Conservation (phyloP, 805 yeast genomes). For the Nakazawaea sp. region DNA sequence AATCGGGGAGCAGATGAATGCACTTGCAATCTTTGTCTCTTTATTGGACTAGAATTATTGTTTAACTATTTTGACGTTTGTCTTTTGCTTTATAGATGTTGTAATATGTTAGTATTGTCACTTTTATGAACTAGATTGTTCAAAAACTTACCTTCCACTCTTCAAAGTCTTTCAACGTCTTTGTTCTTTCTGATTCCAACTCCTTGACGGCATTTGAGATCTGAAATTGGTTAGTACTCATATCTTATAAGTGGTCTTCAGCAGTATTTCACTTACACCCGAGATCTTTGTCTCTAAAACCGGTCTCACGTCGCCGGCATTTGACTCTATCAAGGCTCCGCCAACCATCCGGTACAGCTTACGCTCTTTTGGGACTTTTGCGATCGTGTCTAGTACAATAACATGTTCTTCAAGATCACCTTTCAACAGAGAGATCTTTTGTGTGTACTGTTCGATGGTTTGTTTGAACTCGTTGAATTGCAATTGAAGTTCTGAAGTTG, state of each 20-base stretch:
- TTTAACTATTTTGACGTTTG: constrained; percentile 41
- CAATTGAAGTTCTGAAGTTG: constrained; percentile 30
- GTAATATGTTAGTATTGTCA: background rate
- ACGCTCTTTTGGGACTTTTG: constrained; percentile 47
- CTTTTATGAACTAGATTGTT: background rate
- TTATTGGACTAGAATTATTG: constrained; percentile 17
- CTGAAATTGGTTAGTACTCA: constrained; percentile 8
- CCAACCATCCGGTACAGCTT: constrained; percentile 92
- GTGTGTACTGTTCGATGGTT: constrained; percentile 36
- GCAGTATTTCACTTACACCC: constrained; percentile 29
- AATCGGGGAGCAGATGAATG: constrained; percentile 73
- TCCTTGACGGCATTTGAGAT: constrained; percentile 31
- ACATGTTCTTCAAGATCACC: constrained; percentile 36
- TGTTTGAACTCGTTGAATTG: constrained; percentile 47
- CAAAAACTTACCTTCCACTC: constrained; percentile 34
- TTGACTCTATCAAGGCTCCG: constrained; percentile 80
- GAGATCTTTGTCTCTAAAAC: constrained; percentile 48
- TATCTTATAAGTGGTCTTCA: background rate
- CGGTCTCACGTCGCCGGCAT: constrained; percentile 69
- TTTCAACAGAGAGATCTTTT: constrained; percentile 40
- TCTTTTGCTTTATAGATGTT: constrained; percentile 21
- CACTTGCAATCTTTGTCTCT: constrained; percentile 56
- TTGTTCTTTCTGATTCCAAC: constrained; percentile 30
- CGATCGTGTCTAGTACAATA: constrained; percentile 54
- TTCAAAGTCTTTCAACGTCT: constrained; percentile 34